Conservation (phyloP, 371 early-diverging fungal genomes). For the Mortierella sp. region DNA sequence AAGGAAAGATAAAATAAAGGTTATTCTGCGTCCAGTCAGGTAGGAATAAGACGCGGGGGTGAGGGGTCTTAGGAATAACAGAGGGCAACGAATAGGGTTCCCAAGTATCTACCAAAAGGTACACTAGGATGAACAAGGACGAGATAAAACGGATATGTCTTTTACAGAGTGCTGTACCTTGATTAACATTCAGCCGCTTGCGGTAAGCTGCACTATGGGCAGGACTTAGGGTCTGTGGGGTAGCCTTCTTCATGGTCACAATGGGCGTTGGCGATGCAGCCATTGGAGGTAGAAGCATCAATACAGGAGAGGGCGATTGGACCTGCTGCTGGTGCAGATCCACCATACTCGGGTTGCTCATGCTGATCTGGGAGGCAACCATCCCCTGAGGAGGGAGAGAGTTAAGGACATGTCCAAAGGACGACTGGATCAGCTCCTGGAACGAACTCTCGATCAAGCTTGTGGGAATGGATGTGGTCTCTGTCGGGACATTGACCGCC, state of each 20-base stretch:
- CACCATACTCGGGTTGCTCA: too few species aligned
- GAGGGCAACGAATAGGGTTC: conserved; percentile 8
- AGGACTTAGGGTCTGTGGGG: conserved; percentile 34
- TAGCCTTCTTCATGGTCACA: conserved; percentile 29
- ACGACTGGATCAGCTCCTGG: conserved; percentile 6
- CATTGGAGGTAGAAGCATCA: not conserved
- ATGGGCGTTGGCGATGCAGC: not conserved
- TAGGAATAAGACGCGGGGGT: not conserved
- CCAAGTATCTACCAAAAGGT: not conserved
- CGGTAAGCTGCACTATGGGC: conserved; percentile 50
- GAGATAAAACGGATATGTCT: not conserved
- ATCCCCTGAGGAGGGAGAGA: not conserved
- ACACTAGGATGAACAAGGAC: not conserved
- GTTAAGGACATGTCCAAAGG: not conserved
- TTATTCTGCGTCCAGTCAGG: too few species aligned
- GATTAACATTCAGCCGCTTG: conserved; percentile 55
- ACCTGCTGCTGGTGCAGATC: not conserved
- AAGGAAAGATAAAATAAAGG: not conserved
- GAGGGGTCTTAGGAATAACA: not conserved
- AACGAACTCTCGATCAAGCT: not conserved
- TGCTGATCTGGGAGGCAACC: not conserved
- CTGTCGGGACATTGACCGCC: not conserved
- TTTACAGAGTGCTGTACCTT: conserved; percentile 31
- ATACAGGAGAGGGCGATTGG: not conserved
- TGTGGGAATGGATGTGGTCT: not conserved